A percentile compares a stretch with the other conserved stretches of the same genome.
These are phyloP conservation scores for Verticillium nubilum DNA, from an alignment of 2,329 filamentous ascomycete genomes.

Conservation along the genomic window DNA sequence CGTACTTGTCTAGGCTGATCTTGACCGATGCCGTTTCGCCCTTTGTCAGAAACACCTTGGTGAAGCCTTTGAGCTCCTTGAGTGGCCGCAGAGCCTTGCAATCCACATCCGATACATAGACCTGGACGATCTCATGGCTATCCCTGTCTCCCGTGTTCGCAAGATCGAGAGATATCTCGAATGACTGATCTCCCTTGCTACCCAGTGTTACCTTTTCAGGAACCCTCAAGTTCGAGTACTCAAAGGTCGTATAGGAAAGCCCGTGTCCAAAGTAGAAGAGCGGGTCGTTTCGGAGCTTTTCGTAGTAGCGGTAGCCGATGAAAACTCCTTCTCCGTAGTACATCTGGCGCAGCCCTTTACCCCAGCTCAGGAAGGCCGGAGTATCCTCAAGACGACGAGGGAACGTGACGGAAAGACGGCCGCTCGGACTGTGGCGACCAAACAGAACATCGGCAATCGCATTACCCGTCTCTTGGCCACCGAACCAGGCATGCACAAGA, in stretches of 20 bases:
- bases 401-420: conserved; percentile 70
- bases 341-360: conserved; percentile 53
- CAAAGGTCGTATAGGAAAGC: conserved; percentile 61
- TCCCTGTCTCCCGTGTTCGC: neutral
- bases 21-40: conserved; percentile 26
- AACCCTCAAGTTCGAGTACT: conserved; percentile 32
- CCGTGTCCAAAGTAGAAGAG: conserved; percentile 66
- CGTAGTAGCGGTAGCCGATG: conserved; percentile 67
- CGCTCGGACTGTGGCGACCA: conserved; percentile 31
- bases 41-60: conserved; percentile 45
- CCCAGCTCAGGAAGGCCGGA: conserved; percentile 62
- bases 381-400: conserved; percentile 59
- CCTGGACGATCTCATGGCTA: conserved; percentile 13
- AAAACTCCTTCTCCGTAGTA: conserved; percentile 70
- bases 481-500: conserved; percentile 7
- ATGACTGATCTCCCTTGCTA: conserved; percentile 24
- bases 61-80: conserved; percentile 45
- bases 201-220: conserved; percentile 16
- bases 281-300: conserved; percentile 35
- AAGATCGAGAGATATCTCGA: neutral
- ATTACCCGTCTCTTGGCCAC: conserved; percentile 16
- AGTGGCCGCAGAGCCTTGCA: conserved; percentile 29
- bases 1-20: neutral
- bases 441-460: conserved; percentile 18
- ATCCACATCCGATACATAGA: conserved; percentile 35